These are phyloP conservation scores for Echinochloa phyllopogon DNA, from an alignment of 176 grass and related monocot species.

Conservation along the genomic window DNA sequence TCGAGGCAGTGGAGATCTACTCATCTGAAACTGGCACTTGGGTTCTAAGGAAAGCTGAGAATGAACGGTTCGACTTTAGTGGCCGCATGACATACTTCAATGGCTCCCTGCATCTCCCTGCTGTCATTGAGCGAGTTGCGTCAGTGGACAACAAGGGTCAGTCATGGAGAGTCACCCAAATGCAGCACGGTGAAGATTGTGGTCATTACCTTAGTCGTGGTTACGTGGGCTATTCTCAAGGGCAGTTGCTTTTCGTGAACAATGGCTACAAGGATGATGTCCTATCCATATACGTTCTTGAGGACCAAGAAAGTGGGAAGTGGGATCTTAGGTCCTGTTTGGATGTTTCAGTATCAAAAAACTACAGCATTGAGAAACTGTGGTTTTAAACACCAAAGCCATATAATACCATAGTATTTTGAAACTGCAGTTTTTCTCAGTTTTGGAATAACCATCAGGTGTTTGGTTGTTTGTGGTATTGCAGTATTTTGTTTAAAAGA, in stretches of 20 bases:
- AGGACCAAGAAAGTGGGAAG: background rate
- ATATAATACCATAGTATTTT: too few relatives aligned
- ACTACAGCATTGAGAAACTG: too few relatives aligned
- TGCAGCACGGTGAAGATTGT: background rate
- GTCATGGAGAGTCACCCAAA: background rate
- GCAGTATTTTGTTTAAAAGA: too few relatives aligned
- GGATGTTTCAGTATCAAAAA: too few relatives aligned
- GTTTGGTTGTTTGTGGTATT: too few relatives aligned
- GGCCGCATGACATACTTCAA: background rate
- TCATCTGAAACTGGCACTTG: background rate
- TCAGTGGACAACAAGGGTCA: background rate
- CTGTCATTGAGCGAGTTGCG: background rate
- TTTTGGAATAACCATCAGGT: too few relatives aligned
- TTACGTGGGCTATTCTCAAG: background rate
- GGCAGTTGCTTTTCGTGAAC: background rate
- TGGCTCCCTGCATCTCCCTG: background rate
- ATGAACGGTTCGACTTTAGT: background rate
- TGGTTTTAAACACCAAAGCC: too few relatives aligned
- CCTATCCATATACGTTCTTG: background rate
- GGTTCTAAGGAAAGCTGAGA: background rate
- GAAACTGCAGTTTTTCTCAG: too few relatives aligned
- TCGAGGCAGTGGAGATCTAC: background rate
- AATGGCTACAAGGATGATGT: background rate
- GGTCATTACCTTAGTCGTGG: fast-evolving
- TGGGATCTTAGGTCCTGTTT: too few relatives aligned